Percentiles rank a stretch among this genome's conserved stretches.
These are phyloP conservation scores for Boletus patriciae DNA, from an alignment of 768 basidiomycete species.

Conservation along the genomic window DNA sequence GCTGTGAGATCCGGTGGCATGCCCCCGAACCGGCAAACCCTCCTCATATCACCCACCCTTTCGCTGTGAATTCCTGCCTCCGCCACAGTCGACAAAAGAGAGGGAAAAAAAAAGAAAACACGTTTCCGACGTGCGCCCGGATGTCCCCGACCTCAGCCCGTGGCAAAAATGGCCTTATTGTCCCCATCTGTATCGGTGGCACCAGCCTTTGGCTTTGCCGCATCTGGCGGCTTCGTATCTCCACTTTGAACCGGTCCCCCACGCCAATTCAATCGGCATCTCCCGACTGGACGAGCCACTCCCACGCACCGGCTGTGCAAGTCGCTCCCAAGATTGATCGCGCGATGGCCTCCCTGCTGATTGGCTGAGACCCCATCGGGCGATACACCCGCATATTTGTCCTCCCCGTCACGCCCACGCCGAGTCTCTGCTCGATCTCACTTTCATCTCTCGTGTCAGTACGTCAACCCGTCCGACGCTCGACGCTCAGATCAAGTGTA, in stretches of 20 bases:
- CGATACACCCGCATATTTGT: conserved; percentile 10
- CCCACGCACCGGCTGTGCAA: conserved; percentile 33
- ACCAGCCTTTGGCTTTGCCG: conserved; percentile 8
- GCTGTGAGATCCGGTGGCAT: conserved; percentile 17
- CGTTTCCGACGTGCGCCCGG: conserved; percentile 9
- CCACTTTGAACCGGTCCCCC: conserved; percentile 12
- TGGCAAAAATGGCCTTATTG: conserved; percentile 16
- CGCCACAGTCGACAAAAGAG: neutral
- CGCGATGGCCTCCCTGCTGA: conserved; percentile 12
- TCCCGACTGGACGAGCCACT: conserved; percentile 15
- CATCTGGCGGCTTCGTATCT: conserved; percentile 23
- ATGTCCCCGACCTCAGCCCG: conserved; percentile 12
- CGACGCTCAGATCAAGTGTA: conserved; percentile 7
- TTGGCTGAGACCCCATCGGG: conserved; percentile 12
- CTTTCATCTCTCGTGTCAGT: conserved; percentile 7
- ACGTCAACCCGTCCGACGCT: conserved; percentile 15
- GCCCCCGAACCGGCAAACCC: neutral
- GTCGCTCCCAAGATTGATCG: conserved; percentile 24
- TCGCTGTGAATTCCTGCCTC: neutral
- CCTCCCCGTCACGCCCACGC: neutral
- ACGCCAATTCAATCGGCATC: conserved; percentile 31
- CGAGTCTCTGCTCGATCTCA: conserved; percentile 2
- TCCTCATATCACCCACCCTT: neutral
- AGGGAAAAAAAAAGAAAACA: neutral
- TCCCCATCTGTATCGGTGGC: conserved; percentile 13